Evolutionary conservation across 768 basidiomycete genomes (phyloP).

Genomic region (Suillus placidus): DNA sequence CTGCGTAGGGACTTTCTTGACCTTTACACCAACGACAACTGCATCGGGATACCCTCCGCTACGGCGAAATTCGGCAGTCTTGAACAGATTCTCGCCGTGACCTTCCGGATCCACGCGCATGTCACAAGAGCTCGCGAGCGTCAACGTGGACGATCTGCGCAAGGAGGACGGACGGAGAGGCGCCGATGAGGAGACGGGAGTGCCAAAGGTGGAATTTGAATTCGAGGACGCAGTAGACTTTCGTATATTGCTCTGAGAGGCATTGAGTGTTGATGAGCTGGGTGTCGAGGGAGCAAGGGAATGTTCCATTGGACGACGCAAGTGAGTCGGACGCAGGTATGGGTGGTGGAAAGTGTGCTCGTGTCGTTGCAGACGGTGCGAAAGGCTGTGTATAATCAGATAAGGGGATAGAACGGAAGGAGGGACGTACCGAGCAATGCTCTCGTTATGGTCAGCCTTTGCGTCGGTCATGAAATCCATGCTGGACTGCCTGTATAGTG

Average conservation of each 20-base stretch:
- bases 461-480: slow-evolving; percentile 79
- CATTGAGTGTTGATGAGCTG: slow-evolving; percentile 4
- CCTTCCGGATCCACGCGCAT: slow-evolving; percentile 11
- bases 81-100: slow-evolving; percentile 13
- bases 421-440: slow-evolving; percentile 62
- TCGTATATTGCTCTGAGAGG: slow-evolving; percentile 18
- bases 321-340: slow-evolving; percentile 1
- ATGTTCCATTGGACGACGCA: slow-evolving; percentile 1
- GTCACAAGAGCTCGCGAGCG: slow-evolving; percentile 27
- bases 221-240: slow-evolving; percentile 35
- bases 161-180: slow-evolving; percentile 48
- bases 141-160: slow-evolving; percentile 39
- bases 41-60: slow-evolving; percentile 21
- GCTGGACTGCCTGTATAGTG: slow-evolving; percentile 79
- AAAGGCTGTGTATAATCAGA: slow-evolving; percentile 2
- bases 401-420: slow-evolving; percentile 16
- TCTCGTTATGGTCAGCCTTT: slow-evolving; percentile 46
- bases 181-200: slow-evolving; percentile 40
- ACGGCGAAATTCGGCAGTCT: slow-evolving; percentile 14
- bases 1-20: slow-evolving; percentile 59
- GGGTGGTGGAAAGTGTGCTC: slow-evolving; percentile 9
- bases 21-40: slow-evolving; percentile 26
- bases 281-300: neutral
- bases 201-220: slow-evolving; percentile 37
- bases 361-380: slow-evolving; percentile 4